Percentiles rank a stretch among this genome's conserved stretches.
Conservation (phyloP, 495 filamentous ascomycete species). For the Talaromyces trachyspermus region DNA sequence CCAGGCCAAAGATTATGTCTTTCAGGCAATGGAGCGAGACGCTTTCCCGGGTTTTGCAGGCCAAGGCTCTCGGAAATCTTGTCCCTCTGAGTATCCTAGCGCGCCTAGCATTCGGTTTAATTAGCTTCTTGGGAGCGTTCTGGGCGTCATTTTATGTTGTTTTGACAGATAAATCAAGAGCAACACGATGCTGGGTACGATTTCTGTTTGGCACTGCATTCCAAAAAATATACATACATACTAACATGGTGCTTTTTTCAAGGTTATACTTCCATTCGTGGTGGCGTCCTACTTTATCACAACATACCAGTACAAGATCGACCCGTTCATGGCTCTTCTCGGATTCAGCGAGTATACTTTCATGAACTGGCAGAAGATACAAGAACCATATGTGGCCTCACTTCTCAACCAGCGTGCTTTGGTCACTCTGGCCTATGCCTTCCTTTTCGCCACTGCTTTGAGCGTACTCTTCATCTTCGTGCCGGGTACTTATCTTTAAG, state of each 20-base stretch:
- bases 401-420: slow-evolving; percentile 73
- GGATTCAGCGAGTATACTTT: slow-evolving; percentile 94
- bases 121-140: slow-evolving; percentile 82
- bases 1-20: slow-evolving; percentile 96
- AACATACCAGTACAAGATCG: slow-evolving; percentile 89
- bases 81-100: slow-evolving; percentile 81
- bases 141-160: slow-evolving; percentile 92
- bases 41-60: slow-evolving; percentile 93
- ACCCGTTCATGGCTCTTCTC: slow-evolving; percentile 81
- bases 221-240: no score
- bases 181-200: slow-evolving; percentile 76
- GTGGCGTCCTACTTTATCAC: slow-evolving; percentile 80
- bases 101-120: slow-evolving; percentile 75
- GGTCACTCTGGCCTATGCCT: slow-evolving; percentile 64
- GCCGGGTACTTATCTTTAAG: slow-evolving; percentile 45
- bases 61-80: slow-evolving; percentile 90
- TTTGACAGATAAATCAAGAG: slow-evolving; percentile 70
- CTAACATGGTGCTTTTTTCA: slow-evolving; percentile 16
- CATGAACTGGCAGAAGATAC: slow-evolving; percentile 76
- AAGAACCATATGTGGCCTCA: slow-evolving; percentile 81
- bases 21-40: slow-evolving; percentile 98
- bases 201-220: slow-evolving; percentile 3
- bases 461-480: slow-evolving; percentile 86
- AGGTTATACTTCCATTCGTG: slow-evolving; percentile 92
- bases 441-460: slow-evolving; percentile 66